A percentile compares a stretch with the other conserved stretches of the same genome.
Evolutionary conservation across 2,329 filamentous ascomycete species (phyloP).

Genomic region (Fusarium redolens): DNA sequence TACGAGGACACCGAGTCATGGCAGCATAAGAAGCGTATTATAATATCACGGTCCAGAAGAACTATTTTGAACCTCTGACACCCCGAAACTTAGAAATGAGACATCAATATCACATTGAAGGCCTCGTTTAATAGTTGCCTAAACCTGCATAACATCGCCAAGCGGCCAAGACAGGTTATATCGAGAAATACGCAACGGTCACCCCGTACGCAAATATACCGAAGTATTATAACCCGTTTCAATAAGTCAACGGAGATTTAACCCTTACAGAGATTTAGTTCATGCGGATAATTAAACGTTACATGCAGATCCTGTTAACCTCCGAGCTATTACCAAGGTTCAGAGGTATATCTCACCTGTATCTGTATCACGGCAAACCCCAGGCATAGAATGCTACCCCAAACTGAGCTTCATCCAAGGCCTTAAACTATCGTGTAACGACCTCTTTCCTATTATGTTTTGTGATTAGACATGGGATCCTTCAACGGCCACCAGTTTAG

Average conservation of each 20-base stretch:
- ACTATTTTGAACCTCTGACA: background rate
- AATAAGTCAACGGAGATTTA: background rate
- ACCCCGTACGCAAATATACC: background rate
- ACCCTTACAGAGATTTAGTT: background rate
- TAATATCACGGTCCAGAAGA: background rate
- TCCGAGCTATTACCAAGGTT: background rate
- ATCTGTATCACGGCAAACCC: background rate
- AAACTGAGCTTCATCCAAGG: background rate
- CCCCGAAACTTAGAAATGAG: rapidly evolving
- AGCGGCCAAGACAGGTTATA: background rate
- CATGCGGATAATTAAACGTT: background rate
- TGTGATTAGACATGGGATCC: background rate
- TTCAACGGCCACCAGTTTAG: background rate
- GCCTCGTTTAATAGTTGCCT: background rate
- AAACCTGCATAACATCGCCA: background rate
- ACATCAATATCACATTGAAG: background rate
- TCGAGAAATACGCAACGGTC: background rate
- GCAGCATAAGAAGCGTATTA: background rate
- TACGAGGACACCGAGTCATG: background rate
- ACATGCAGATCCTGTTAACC: background rate
- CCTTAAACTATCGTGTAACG: background rate
- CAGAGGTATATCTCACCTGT: background rate
- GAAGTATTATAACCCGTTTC: background rate
- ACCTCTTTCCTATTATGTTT: background rate
- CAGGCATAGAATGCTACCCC: background rate